Conservation (phyloP, 2,329 filamentous ascomycete genomes). For the Beauveria sp. region DNA sequence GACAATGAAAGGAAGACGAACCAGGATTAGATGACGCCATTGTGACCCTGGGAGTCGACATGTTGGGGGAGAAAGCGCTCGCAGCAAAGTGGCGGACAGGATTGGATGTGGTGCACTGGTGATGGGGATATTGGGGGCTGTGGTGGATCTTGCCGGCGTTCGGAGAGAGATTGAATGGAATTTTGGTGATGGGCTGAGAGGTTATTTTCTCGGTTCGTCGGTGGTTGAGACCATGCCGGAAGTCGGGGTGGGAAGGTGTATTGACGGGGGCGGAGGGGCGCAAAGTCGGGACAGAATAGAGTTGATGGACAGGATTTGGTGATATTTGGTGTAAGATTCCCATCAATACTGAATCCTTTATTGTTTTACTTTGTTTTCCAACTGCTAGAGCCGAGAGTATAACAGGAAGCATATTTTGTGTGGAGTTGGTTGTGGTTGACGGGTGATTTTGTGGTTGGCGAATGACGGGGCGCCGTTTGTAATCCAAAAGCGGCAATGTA, state of each 20-base stretch:
- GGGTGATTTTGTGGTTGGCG: neutral
- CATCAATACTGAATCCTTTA: no score
- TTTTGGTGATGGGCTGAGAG: conserved; percentile 1
- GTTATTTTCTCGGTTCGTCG: conserved; percentile 8
- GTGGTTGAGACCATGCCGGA: conserved; percentile 4
- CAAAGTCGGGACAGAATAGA: no score
- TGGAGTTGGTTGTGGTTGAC: neutral
- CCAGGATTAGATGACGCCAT: conserved; percentile 12
- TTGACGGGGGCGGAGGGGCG: neutral
- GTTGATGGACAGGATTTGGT: no score
- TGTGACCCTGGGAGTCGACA: conserved; percentile 4
- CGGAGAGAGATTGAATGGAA: neutral
- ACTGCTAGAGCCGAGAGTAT: no score
- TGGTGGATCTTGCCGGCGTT: neutral
- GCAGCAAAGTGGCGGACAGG: neutral
- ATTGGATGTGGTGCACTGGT: neutral
- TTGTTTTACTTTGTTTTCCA: no score
- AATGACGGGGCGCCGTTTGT: conserved; percentile 15
- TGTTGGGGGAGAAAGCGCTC: neutral
- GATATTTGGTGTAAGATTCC: no score
- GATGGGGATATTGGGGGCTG: neutral
- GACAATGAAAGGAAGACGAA: neutral
- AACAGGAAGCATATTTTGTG: neutral
- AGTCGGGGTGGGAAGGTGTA: neutral
- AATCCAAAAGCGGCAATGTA: conserved; percentile 13